Conservation (phyloP, 2,329 filamentous ascomycete species). For the Domatiomyces catenatus region DNA sequence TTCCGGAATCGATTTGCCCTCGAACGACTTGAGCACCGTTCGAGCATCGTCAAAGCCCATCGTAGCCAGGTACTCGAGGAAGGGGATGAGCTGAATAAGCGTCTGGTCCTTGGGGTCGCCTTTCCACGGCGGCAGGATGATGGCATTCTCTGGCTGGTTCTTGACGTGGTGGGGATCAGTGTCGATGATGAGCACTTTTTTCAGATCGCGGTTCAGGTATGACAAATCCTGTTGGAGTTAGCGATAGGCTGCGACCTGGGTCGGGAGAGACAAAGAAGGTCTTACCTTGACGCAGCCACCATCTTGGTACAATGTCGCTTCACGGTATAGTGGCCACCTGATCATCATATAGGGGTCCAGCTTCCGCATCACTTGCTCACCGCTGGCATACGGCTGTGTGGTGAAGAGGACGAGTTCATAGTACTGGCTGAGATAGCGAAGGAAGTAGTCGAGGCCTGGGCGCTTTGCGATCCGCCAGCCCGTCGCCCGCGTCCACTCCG, state of each 20-base stretch:
- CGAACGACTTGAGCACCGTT: slow-evolving; percentile 70
- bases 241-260: slow-evolving; percentile 2
- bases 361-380: slow-evolving; percentile 78
- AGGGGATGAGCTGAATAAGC: slow-evolving; percentile 78
- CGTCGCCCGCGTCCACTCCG: slow-evolving; percentile 84
- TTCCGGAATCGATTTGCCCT: slow-evolving; percentile 72
- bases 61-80: slow-evolving; percentile 91
- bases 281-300: slow-evolving; percentile 88
- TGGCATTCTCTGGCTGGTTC: slow-evolving; percentile 90
- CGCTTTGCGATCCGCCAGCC: slow-evolving; percentile 93
- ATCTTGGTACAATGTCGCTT: slow-evolving; percentile 93
- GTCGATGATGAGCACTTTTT: slow-evolving; percentile 89
- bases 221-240: slow-evolving; percentile 59
- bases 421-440: slow-evolving; percentile 92
- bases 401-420: slow-evolving; percentile 97
- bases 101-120: slow-evolving; percentile 71
- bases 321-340: slow-evolving; percentile 84
- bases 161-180: slow-evolving; percentile 69
- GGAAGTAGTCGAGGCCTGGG: slow-evolving; percentile 90
- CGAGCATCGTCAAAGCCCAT: slow-evolving; percentile 85
- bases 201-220: slow-evolving; percentile 88
- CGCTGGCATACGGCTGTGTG: slow-evolving; percentile 65
- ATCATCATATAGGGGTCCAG: slow-evolving; percentile 91
- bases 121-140: slow-evolving; percentile 78
- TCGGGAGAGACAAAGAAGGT: slow-evolving; percentile 1